These are phyloP conservation scores for Pestalotiopsis sp. DNA, from an alignment of 2,329 filamentous ascomycete species.

Conservation along the genomic window DNA sequence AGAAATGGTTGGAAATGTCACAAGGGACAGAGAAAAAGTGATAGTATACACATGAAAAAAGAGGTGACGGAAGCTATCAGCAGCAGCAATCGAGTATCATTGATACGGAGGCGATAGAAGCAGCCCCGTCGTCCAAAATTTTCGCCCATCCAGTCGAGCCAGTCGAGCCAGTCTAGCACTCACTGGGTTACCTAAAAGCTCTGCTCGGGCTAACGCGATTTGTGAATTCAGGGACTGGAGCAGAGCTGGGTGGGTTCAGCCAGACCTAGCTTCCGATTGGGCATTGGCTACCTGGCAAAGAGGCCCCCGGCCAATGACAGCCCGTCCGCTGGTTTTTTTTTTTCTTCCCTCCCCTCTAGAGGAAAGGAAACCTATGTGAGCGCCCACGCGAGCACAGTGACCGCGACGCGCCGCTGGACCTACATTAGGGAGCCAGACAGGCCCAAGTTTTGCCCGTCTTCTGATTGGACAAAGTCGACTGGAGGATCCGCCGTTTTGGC, in stretches of 20 bases:
- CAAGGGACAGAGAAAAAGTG: constrained; percentile 5
- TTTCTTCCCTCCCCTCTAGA: neutral
- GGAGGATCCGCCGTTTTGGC: neutral
- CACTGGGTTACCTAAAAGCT: neutral
- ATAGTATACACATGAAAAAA: neutral
- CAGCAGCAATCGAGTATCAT: constrained; percentile 6
- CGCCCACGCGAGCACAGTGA: too few relatives aligned
- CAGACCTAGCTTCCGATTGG: constrained; percentile 3
- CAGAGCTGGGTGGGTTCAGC: neutral
- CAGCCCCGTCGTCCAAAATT: constrained; percentile 22
- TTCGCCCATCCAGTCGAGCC: constrained; percentile 18
- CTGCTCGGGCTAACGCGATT: constrained; percentile 19
- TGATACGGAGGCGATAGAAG: constrained; percentile 21
- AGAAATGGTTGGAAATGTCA: neutral
- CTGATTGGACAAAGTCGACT: too few relatives aligned
- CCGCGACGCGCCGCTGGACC: too few relatives aligned
- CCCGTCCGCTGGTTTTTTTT: too few relatives aligned
- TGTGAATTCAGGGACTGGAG: neutral
- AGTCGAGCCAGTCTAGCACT: neutral
- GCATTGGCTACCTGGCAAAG: too few relatives aligned
- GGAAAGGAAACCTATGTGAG: too few relatives aligned
- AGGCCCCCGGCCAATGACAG: too few relatives aligned
- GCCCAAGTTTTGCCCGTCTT: too few relatives aligned
- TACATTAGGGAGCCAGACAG: too few relatives aligned
- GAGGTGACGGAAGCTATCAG: neutral